Percentiles rank a stretch among this genome's conserved stretches.
Evolutionary conservation across 306 rosid genomes (phyloP).

Genomic region (Amphicarpaea edgeworthii): DNA sequence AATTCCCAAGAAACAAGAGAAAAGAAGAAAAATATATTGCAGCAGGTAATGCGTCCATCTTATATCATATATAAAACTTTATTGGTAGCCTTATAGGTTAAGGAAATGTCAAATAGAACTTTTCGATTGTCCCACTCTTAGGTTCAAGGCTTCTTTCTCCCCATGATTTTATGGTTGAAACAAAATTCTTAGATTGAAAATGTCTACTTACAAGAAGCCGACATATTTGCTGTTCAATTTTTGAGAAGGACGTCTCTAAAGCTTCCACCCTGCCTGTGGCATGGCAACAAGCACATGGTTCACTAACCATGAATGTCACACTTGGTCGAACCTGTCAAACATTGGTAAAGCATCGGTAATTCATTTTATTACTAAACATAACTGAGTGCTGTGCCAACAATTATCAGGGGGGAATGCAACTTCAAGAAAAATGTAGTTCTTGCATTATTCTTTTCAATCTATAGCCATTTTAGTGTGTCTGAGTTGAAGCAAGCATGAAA

Average conservation of each 20-base stretch:
- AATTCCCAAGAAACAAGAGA: constrained; percentile 1
- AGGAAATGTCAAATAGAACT: constrained; percentile 31
- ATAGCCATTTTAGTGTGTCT: constrained; percentile 13
- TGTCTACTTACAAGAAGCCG: constrained; percentile 78
- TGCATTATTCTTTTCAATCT: constrained; percentile 43
- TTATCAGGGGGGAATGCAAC: constrained; percentile 38
- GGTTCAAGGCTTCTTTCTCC: neutral
- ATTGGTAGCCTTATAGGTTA: neutral
- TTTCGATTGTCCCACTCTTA: constrained; percentile 4
- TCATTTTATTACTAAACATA: constrained; percentile 28
- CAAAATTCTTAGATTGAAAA: constrained; percentile 8
- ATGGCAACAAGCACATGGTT: constrained; percentile 92
- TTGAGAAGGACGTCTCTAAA: constrained; percentile 90
- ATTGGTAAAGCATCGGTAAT: constrained; percentile 34
- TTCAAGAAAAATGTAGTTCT: constrained; percentile 9
- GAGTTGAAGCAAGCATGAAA: constrained; percentile 23
- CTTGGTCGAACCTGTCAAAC: constrained; percentile 93
- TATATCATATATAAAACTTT: constrained; percentile 10
- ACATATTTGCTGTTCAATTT: constrained; percentile 95
- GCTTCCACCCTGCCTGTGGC: constrained; percentile 99
- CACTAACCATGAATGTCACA: constrained; percentile 97
- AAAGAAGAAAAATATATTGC: constrained; percentile 14
- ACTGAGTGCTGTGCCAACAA: constrained; percentile 34
- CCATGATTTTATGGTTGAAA: constrained; percentile 21
- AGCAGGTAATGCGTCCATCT: constrained; percentile 10